Base-by-base conservation (phyloP, 129 eudicot genomes). In the Tanacetum coccineum region DNA sequence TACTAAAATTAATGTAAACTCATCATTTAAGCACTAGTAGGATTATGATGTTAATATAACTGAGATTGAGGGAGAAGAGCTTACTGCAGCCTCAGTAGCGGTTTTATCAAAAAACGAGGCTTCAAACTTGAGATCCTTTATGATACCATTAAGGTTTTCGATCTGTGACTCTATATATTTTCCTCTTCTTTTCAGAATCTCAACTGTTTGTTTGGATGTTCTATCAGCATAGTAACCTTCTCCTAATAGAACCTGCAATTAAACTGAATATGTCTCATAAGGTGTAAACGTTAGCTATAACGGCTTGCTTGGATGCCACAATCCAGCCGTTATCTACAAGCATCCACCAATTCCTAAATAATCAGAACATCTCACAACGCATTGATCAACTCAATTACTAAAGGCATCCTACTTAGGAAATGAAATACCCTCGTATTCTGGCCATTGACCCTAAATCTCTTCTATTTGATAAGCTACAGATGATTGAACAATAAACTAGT, bases 161-260 rank as follows among this genome's bases (percentile, higher is more conserved):
- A 86, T 74, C 71, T 93, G 89, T 20, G 84, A 73, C 19, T 86
- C 89, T 67, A 93, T 58, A 61, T 67, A 72, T 25, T 84, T 84
- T 64, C 96, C 92, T 82, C 98, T 86, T 82, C 98, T 88, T 78
- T 79, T 86, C 67, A 93, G 70, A 64, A 93, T 88, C 72, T 93
- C 98, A 63, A 76, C 62, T 42, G 98, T 86, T 77, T 93, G 98
- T 70, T 88, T 93, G 21, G 96, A 76, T 70, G 98, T 83, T 82
- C 98, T 86, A 32, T 88, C 96, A 22, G 89, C 96, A 53, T 81
- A 88, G 72, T 93, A 84, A 48, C 87, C 87, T 78, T 86, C 98
- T 48, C 98, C 98, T 45, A 93, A 51, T 18, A 93, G 85, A 59
- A 93, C 98, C 98, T 93, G 81, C 63, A 79, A 4, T 30, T 39